Conservation (phyloP, 2,329 filamentous ascomycete genomes). For the Alternaria angustiovoidea region DNA sequence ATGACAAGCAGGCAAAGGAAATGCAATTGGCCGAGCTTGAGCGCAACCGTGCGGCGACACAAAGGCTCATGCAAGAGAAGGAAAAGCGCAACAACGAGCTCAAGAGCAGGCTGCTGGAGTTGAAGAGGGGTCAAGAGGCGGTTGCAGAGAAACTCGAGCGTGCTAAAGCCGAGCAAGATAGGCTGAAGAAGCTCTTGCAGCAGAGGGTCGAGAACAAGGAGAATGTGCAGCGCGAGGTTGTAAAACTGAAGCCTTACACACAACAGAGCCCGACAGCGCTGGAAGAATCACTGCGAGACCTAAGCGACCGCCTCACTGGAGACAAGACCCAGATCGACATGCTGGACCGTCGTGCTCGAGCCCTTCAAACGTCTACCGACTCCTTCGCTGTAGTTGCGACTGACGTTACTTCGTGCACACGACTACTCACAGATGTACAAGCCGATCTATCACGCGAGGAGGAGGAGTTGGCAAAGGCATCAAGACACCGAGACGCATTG, state of each 20-base stretch:
- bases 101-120: constrained; percentile 80
- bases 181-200: constrained; percentile 75
- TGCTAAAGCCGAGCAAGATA: constrained; percentile 79
- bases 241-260: constrained; percentile 90
- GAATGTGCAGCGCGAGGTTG: constrained; percentile 80
- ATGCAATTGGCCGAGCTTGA: constrained; percentile 80
- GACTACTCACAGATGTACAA: constrained; percentile 86
- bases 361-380: constrained; percentile 89
- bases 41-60: constrained; percentile 79
- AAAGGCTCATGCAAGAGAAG: constrained; percentile 83
- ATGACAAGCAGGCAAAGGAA: constrained; percentile 88
- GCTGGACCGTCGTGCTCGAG: constrained; percentile 85
- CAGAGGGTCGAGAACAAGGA: constrained; percentile 75
- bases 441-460: constrained; percentile 89
- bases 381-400: constrained; percentile 84
- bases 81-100: constrained; percentile 85
- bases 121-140: constrained; percentile 82
- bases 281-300: constrained; percentile 80
- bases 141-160: constrained; percentile 84
- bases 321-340: constrained; percentile 88
- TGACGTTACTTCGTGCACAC: constrained; percentile 88
- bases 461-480: constrained; percentile 82
- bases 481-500: constrained; percentile 84
- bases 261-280: constrained; percentile 85
- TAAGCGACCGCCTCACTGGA: constrained; percentile 77